Base-by-base conservation (phyloP, 306 rosid species). In the Gillenia trifoliata region DNA sequence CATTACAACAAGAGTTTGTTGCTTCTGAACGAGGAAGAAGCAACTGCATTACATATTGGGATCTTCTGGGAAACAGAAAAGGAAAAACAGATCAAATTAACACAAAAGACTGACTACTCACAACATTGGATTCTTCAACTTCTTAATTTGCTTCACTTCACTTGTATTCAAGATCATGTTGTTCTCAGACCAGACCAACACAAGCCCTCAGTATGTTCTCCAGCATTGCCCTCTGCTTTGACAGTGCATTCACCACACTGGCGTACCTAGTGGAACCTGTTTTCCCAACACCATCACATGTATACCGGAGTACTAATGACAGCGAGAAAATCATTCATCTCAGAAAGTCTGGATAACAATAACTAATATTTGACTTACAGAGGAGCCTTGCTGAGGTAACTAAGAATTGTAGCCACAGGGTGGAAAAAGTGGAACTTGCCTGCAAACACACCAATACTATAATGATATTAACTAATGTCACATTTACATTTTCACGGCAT, bases 191-290 rank as follows among this genome's bases (percentile, higher is more conserved):
- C 87, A 94, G 82, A 62, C 99, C 99, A 78, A 94, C 97, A 83
- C 97, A 90, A 62, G 96, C 99, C 80, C 99, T 87, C 89, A 94
- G 25, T 30, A 94, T 94, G 89, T 94, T 94, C 82, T 94, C 99
- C 59, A 94, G 89, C 99, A 94, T 94, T 11, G 99, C 95, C 29
- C 99, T 81, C 88, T 94, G 99, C 95, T 94, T 94, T 5, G 99
- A 86, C 71, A 94, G 85, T 23, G 99, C 99, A 76, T 94, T 94
- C 92, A 94, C 97, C 78, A 94, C 99, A n/a, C n/a, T 2, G 99
- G 99, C 3, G 99, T 94, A 12, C 96, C 99, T 1, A 97, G 97
- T 17, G 98, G 98, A 25, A 94, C 98, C 98, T 94, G 89, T 82
- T 49, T 60, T 30, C 1, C 66, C 75, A 70, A 60, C 36, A 63